Evolutionary conservation across 2,329 filamentous ascomycete species (phyloP).

Genomic region (Paecilomyces formosus): DNA sequence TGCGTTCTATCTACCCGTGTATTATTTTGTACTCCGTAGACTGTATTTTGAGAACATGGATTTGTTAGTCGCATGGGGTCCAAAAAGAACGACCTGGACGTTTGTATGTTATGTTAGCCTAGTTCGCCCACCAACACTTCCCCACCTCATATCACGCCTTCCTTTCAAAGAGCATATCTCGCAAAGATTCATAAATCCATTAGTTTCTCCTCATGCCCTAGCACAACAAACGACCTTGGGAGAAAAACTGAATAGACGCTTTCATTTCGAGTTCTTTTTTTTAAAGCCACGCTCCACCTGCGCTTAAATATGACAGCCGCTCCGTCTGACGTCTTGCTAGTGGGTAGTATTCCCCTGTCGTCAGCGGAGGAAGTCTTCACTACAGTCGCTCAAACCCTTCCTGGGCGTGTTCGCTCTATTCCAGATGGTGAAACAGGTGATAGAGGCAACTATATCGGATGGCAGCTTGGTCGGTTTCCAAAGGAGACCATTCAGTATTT

Average conservation of each 20-base stretch:
- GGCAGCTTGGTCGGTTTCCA: not conserved
- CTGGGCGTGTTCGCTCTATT: conserved; percentile 27
- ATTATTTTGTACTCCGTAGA: not conserved
- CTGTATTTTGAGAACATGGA: not conserved
- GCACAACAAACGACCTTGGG: not conserved
- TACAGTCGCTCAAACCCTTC: conserved; percentile 18
- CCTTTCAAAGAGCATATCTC: too few relatives aligned
- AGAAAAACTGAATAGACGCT: not conserved
- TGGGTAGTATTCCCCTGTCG: conserved; percentile 31
- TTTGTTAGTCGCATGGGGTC: not conserved
- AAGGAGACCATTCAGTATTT: not conserved
- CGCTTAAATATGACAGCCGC: not conserved
- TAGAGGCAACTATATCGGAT: not conserved
- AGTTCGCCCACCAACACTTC: too few relatives aligned
- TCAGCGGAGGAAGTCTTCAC: conserved; percentile 26
- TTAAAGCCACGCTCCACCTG: not conserved
- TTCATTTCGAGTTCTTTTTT: not conserved
- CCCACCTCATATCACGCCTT: too few relatives aligned
- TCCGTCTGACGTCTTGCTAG: conserved; percentile 10
- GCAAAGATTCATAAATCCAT: not conserved
- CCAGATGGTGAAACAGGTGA: conserved; percentile 37
- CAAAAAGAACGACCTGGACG: not conserved
- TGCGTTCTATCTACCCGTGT: too few relatives aligned
- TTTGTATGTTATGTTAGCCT: not conserved
- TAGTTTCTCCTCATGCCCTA: not conserved